Evolutionary conservation across 805 yeast species (phyloP).

Genomic region (Cyberlindnera veronae): DNA sequence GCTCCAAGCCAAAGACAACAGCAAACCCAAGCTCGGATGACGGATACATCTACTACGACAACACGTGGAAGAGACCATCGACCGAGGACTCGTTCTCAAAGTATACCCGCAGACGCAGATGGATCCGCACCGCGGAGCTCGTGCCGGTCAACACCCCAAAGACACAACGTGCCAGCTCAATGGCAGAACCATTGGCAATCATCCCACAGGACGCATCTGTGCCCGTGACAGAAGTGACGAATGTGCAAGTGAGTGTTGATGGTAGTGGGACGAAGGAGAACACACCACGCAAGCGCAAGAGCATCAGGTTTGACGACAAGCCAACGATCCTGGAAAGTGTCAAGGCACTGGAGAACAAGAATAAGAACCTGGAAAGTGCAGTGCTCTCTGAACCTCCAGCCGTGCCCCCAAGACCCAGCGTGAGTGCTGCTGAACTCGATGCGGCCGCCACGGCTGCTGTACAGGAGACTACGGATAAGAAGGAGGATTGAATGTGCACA

Average conservation of each 20-base stretch:
- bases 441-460: too few species aligned
- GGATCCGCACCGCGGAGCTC: constrained; percentile 93
- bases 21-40: constrained; percentile 77
- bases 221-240: constrained; percentile 22
- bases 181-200: constrained; percentile 5
- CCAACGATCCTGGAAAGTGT: constrained; percentile 27
- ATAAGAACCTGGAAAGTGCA: constrained; percentile 1
- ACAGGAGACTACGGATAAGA: too few species aligned
- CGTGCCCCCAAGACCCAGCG: too few species aligned
- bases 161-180: constrained; percentile 4
- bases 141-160: constrained; percentile 36
- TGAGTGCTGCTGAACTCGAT: too few species aligned
- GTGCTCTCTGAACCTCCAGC: not conserved
- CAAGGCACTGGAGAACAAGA: constrained; percentile 17
- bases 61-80: constrained; percentile 89
- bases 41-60: constrained; percentile 86
- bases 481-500: too few species aligned
- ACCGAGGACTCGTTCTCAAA: constrained; percentile 85
- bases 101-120: constrained; percentile 90
- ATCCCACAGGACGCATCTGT: constrained; percentile 8
- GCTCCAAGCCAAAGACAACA: constrained; percentile 47
- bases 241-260: constrained; percentile 23
- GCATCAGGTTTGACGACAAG: constrained; percentile 43
- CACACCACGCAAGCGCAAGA: constrained; percentile 34
- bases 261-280: constrained; percentile 9